These are phyloP conservation scores for Plasmodium knowlesi DNA, from an alignment of 169 alveolate species.

Conservation along the genomic window DNA sequence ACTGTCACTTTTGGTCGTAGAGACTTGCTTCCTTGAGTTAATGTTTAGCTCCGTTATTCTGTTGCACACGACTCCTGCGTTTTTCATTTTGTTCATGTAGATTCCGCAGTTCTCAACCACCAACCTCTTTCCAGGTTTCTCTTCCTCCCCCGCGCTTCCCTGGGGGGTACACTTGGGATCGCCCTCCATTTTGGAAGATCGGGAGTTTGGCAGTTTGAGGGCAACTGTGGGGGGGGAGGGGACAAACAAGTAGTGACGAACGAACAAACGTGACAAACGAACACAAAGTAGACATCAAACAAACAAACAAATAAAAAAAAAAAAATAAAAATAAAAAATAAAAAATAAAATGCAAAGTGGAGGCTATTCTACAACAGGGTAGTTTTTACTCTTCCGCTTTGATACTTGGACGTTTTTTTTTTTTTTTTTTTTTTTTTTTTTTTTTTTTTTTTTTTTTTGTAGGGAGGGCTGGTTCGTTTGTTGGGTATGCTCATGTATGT, in stretches of 20 bases:
- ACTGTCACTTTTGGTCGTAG: constrained; percentile 41
- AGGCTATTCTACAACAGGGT: neutral
- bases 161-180: neutral
- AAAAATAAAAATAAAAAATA: neutral
- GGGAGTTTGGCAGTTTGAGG: neutral
- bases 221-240: neutral
- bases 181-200: neutral
- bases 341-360: neutral
- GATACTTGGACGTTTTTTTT: neutral
- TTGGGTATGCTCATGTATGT: no score
- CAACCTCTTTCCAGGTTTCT: constrained; percentile 21
- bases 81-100: constrained; percentile 20
- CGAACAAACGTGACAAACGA: neutral
- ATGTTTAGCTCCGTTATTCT: constrained; percentile 66
- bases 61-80: constrained; percentile 74
- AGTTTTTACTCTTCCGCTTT: neutral
- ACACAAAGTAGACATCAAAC: neutral
- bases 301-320: neutral
- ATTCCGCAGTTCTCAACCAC: constrained; percentile 32
- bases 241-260: neutral
- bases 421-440: neutral
- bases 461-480: no score
- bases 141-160: constrained; percentile 15
- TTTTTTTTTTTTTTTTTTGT: no score
- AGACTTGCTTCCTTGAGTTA: constrained; percentile 46